Evolutionary conservation across 2,329 filamentous ascomycete species (phyloP).

Genomic region (Pseudogymnoascus sp.): DNA sequence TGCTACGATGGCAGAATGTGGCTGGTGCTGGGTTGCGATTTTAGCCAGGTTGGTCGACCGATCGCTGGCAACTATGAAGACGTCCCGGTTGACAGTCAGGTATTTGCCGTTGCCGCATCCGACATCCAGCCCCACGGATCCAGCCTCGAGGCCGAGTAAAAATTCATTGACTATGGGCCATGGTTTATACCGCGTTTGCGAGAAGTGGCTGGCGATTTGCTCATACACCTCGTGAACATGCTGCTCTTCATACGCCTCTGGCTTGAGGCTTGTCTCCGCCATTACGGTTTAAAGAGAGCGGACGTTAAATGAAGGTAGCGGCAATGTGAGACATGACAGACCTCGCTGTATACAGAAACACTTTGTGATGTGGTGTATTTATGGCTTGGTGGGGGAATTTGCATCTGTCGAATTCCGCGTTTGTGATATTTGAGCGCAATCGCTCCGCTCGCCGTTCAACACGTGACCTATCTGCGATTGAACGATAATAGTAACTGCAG

Average conservation of each 20-base stretch:
- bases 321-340: background rate
- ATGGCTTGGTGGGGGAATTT: background rate
- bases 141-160: constrained; percentile 55
- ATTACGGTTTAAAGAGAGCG: background rate
- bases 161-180: constrained; percentile 89
- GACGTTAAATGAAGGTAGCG: background rate
- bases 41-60: constrained; percentile 55
- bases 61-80: constrained; percentile 82
- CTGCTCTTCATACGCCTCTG: constrained; percentile 64
- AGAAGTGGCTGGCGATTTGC: constrained; percentile 77
- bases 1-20: constrained; percentile 66
- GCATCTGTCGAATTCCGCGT: background rate
- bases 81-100: constrained; percentile 64
- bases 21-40: constrained; percentile 40
- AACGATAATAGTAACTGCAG: constrained; percentile 1
- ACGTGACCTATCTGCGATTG: background rate
- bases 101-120: constrained; percentile 98
- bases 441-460: background rate
- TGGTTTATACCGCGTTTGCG: constrained; percentile 69
- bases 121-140: constrained; percentile 78
- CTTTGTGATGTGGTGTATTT: constrained; percentile 4
- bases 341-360: background rate
- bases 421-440: constrained; percentile 6
- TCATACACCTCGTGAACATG: constrained; percentile 93
- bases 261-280: constrained; percentile 27